Base-by-base conservation (phyloP, 495 filamentous ascomycete species). In the Cudoniella acicularis region DNA sequence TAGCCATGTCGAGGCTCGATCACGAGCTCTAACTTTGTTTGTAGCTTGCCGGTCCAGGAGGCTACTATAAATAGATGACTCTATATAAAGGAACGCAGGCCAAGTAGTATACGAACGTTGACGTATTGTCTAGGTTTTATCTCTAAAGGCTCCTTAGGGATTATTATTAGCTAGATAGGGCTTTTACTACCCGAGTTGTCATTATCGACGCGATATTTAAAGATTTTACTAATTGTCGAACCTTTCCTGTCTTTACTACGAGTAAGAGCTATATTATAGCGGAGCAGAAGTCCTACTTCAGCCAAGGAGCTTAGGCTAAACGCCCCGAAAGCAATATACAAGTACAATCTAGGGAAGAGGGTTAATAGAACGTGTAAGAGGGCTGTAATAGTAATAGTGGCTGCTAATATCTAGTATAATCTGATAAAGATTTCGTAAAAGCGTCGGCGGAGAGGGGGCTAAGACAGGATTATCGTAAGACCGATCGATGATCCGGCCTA, bases 11-110 rank as follows among this genome's bases (percentile, higher is more conserved):
- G 56, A 36, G 64, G 59, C 54, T 62, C 20, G 21, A 57, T 62
- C 21, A 62, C n/a, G 48, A 65, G 51, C 26, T 65, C 60, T 36
- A 65, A 22, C 11, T 23, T 52, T 27, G 54, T 54, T 52, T 74
- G 61, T 52, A 40, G 60, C 22, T 62, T 64, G 20, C 48, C 10
- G 3, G 64, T 71, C 72, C 64, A 76, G 8, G 62, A 76, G 55
- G 49, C 70, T 1, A 78, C 66, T 10, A 61, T 69, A 52, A 77
- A 78, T n/a, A 68, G 71, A 66, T 78, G 65, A 25, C 60, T 72
- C 57, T 77, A 64, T 21, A 62, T 56, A 64, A 74, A 42, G 45
- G 50, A 27, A 13, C 36, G 18, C 27, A 73, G 50, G 59, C 66
- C 67, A 4, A 73, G 59, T 9, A 68, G 67, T 11, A 78, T 64